These are phyloP conservation scores for Suillus luteus DNA, from an alignment of 768 basidiomycete genomes.

Conservation along the genomic window DNA sequence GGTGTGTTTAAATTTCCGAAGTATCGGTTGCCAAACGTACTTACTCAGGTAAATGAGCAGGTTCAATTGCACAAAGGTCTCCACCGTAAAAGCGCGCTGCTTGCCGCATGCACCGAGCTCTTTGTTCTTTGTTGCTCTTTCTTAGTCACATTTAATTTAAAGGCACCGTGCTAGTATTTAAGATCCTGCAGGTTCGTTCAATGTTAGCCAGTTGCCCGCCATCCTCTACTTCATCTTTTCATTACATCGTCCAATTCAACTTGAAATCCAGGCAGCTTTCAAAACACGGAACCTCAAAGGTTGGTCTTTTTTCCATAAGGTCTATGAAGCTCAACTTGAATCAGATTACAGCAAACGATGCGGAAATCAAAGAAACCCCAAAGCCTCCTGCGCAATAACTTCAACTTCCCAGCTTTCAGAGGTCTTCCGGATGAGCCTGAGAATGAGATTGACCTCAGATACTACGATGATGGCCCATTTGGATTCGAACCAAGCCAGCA, in stretches of 20 bases:
- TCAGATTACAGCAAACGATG: neutral
- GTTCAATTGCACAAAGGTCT: constrained; percentile 5
- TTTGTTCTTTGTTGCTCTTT: neutral
- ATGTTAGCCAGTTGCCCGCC: neutral
- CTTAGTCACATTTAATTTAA: neutral
- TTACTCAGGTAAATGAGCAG: neutral
- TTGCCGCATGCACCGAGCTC: neutral
- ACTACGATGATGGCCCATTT: neutral
- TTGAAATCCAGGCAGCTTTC: neutral
- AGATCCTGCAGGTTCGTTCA: neutral
- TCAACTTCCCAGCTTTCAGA: constrained; percentile 28
- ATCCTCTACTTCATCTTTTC: neutral
- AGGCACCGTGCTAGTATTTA: neutral
- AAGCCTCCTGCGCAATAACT: constrained; percentile 14
- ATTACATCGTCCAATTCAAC: neutral
- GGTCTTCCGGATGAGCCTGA: constrained; percentile 26
- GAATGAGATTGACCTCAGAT: constrained; percentile 18
- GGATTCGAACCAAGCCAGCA: constrained; percentile 21
- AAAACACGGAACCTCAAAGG: neutral
- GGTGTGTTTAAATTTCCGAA: neutral
- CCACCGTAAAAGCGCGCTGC: neutral
- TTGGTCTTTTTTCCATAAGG: neutral
- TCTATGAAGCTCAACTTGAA: neutral
- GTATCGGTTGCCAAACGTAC: neutral
- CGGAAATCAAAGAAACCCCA: neutral